phyloP scores from a whole-genome alignment of 257 asterid species.

The Plantago major region DNA sequence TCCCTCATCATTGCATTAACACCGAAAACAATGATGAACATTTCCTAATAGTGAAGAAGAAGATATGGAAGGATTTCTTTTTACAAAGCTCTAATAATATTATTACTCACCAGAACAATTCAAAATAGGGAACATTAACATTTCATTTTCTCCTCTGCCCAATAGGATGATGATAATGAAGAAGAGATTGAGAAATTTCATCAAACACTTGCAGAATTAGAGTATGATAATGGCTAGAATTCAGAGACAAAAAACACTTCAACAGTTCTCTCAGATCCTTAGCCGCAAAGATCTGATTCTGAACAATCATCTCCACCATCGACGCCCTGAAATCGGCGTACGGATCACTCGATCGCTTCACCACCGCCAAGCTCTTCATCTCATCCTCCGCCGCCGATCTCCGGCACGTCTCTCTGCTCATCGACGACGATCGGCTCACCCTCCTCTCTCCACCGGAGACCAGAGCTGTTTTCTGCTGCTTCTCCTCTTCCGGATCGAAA shows the following conservation, averaged over 20 bases:
- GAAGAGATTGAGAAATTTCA: slow-evolving; percentile 45
- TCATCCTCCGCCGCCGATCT: slow-evolving; percentile 19
- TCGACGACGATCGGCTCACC: not conserved
- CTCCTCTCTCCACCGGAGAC: not conserved
- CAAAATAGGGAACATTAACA: no score
- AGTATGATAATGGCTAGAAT: slow-evolving; percentile 42
- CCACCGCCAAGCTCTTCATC: slow-evolving; percentile 37
- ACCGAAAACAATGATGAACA: no score
- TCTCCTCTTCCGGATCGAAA: not conserved
- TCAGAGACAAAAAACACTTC: slow-evolving; percentile 41
- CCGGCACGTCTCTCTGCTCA: slow-evolving; percentile 17
- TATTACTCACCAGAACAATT: not conserved
- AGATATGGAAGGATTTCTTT: not conserved
- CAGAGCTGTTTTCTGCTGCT: not conserved
- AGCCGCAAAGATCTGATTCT: slow-evolving; percentile 35
- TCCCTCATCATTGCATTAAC: no score
- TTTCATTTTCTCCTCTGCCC: not conserved
- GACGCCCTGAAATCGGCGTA: slow-evolving; percentile 47
- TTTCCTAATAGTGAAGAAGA: not conserved
- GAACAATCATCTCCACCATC: slow-evolving; percentile 60
- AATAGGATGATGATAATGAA: slow-evolving; percentile 6
- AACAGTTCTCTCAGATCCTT: slow-evolving; percentile 43
- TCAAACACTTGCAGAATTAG: slow-evolving; percentile 43
- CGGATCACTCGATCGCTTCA: slow-evolving; percentile 52
- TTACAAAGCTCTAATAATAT: not conserved